Percentiles rank a stretch among this genome's conserved stretches.
Evolutionary conservation across 2,329 filamentous ascomycete species (phyloP).

Genomic region (Cordyceps militaris): DNA sequence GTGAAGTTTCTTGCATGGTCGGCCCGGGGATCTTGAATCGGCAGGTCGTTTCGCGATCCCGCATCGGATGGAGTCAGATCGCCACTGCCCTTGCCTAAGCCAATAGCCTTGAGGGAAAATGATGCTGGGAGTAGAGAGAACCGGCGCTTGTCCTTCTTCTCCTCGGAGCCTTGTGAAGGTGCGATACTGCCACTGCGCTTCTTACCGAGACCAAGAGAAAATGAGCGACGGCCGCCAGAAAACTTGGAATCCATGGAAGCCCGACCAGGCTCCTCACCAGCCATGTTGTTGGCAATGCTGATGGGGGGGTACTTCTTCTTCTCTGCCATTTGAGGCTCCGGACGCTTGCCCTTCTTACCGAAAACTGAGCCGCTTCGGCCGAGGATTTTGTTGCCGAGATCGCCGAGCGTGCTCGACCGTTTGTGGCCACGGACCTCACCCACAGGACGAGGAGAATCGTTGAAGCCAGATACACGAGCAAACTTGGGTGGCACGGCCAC

Average conservation of each 20-base stretch:
- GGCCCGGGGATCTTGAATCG: constrained; percentile 39
- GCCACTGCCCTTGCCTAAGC: constrained; percentile 48
- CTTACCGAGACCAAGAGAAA: constrained; percentile 61
- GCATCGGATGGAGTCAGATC: constrained; percentile 38
- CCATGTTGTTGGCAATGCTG: constrained; percentile 73
- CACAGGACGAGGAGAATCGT: constrained; percentile 42
- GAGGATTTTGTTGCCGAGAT: constrained; percentile 76
- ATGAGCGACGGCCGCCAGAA: constrained; percentile 53
- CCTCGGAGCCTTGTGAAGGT: constrained; percentile 48
- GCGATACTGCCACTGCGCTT: constrained; percentile 62
- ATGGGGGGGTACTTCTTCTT: constrained; percentile 78
- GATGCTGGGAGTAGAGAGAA: constrained; percentile 64
- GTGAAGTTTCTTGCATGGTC: constrained; percentile 27
- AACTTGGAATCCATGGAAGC: constrained; percentile 63
- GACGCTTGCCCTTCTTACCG: constrained; percentile 48
- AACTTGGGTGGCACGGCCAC: constrained; percentile 53
- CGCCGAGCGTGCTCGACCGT: constrained; percentile 69
- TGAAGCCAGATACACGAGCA: constrained; percentile 50
- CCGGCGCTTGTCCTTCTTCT: constrained; percentile 54
- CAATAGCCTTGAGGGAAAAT: constrained; percentile 59
- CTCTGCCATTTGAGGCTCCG: constrained; percentile 50
- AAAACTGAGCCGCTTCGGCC: constrained; percentile 78
- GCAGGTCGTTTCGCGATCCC: constrained; percentile 45
- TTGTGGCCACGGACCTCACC: constrained; percentile 51
- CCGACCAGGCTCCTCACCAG: constrained; percentile 47